Base-by-base conservation (phyloP, 148 eudicot genomes). In the Amaranthus palmeri region DNA sequence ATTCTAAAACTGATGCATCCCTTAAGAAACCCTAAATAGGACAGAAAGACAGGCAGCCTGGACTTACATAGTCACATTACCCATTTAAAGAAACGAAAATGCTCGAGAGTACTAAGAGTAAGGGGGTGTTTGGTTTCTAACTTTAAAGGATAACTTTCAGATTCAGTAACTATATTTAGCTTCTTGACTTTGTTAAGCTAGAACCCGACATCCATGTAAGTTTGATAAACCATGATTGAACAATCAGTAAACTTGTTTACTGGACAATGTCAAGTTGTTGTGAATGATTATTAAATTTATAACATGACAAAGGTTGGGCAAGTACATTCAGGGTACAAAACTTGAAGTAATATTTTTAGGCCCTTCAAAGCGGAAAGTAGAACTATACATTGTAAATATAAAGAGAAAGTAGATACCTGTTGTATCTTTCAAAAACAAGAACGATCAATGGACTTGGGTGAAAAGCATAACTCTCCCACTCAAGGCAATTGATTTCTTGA, bases 401-500 rank as follows among this genome's bases (percentile, higher is more conserved):
- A 51, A 25, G 40, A 75, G 42, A 56, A 63, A 15, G 46, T 8
- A 42, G 40, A 74, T 77, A 84, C 99, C 97, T 83, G 82, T 88
- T 91, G 81, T 91, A 95, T 92, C 99, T 86, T 82, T 95, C 99
- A 9, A 95, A 95, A 48, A 92, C 97, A 55, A 95, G 88, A 75
- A 95, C 97, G 51, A 95, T 79, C 61, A 95, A 74, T 6, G 99
- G 99, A 77, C 93, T 92, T 10, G 99, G 99, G 83, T 90, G 99
- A 71, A 89, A 95, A 68, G 99, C 99, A 78, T 88, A 90, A 67
- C 82, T 84, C 83, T 95, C 99, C 99, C 99, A 95, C 77, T 92
- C 97, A 65, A 95, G 83, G 87, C 99, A 86, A 78, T 88, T 90
- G 63, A 95, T 95, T 82, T 95, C 99, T 70, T 85, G 87, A 67